These are phyloP conservation scores for Polyplosphaeria fusca DNA, from an alignment of 495 filamentous ascomycete genomes.

Conservation along the genomic window DNA sequence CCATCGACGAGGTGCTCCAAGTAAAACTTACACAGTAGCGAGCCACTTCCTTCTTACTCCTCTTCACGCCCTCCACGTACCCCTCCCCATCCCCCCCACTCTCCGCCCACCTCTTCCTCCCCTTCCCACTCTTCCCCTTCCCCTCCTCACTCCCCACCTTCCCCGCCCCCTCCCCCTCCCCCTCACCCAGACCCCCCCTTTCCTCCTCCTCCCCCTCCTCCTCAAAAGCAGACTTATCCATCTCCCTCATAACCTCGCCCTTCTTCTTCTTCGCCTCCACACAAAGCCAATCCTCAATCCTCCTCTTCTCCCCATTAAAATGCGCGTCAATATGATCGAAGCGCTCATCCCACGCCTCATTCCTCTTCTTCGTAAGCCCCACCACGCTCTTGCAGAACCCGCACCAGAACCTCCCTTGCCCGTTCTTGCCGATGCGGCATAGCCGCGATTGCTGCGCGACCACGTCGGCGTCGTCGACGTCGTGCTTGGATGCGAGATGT, in stretches of 20 bases:
- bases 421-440: conserved; percentile 64
- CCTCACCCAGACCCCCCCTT: background rate
- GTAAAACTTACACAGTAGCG: background rate
- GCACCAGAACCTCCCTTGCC: conserved; percentile 77
- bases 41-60: background rate
- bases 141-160: background rate
- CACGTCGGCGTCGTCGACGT: conserved; percentile 32
- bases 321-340: conserved; percentile 89
- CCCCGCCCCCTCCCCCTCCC: background rate
- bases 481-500: conserved; percentile 45
- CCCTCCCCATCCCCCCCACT: background rate
- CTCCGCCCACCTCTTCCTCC: background rate
- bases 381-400: conserved; percentile 72
- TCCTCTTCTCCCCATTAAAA: conserved; percentile 53
- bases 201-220: conserved; percentile 16
- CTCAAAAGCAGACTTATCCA: conserved; percentile 21
- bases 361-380: conserved; percentile 51
- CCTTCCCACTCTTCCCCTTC: background rate
- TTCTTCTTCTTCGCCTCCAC: conserved; percentile 36
- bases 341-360: conserved; percentile 67
- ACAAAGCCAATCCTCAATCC: conserved; percentile 51
- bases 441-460: conserved; percentile 47
- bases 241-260: conserved; percentile 26
- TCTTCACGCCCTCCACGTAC: background rate
- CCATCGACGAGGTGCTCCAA: background rate